Evolutionary conservation across 192 early-diverging fungal genomes (phyloP).

Genomic region (Chytriomyces sp.): DNA sequence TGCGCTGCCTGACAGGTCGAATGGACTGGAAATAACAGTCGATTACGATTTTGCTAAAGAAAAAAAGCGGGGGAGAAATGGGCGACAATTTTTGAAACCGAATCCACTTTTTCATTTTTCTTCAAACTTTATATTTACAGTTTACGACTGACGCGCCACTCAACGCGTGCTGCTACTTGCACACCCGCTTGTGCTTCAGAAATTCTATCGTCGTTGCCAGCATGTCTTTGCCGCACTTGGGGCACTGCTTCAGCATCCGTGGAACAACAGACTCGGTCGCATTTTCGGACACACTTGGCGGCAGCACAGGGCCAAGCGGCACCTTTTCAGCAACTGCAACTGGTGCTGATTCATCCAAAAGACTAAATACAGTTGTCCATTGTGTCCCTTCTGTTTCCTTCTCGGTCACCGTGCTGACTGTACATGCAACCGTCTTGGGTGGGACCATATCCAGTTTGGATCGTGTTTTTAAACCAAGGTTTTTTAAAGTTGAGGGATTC

Average conservation of each 20-base stretch:
- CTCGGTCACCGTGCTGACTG: not conserved
- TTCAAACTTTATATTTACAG: not conserved
- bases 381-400: not conserved
- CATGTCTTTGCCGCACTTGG: conserved; percentile 28
- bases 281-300: not conserved
- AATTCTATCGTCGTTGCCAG: conserved; percentile 35
- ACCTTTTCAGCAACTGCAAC: conserved; percentile 2
- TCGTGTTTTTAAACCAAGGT: conserved; percentile 6
- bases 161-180: conserved; percentile 12
- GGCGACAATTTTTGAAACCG: not conserved
- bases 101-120: not conserved
- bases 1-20: too few species aligned
- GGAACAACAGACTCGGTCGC: not conserved
- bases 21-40: too few species aligned
- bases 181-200: conserved; percentile 41
- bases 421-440: not conserved
- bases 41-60: too few species aligned
- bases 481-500: conserved; percentile 17
- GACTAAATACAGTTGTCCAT: not conserved
- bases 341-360: not conserved
- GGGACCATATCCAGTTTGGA: conserved; percentile 17
- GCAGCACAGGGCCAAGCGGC: not conserved
- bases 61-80: too few species aligned
- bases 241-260: conserved; percentile 23
- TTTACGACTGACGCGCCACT: too few species aligned